Evolutionary conservation across 768 basidiomycete species (phyloP).

Genomic region (Psilocybe sp.): DNA sequence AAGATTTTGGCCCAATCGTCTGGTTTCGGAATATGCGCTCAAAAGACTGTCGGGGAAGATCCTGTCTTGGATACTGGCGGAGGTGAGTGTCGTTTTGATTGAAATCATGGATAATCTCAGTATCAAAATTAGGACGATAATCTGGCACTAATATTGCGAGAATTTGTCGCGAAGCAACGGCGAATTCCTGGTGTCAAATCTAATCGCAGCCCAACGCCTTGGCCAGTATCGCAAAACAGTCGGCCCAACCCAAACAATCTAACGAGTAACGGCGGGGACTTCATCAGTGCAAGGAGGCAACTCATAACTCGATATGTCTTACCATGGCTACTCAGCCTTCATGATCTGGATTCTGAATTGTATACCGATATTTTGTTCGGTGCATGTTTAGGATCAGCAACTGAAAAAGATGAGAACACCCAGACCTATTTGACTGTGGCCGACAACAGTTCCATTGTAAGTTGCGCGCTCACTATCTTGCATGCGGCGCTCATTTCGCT

Average conservation of each 20-base stretch:
- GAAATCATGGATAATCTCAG: neutral
- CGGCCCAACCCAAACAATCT: constrained; percentile 37
- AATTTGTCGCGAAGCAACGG: constrained; percentile 58
- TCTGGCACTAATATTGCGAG: constrained; percentile 63
- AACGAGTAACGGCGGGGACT: constrained; percentile 65
- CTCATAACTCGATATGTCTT: constrained; percentile 55
- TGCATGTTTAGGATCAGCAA: constrained; percentile 46
- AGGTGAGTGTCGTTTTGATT: constrained; percentile 41
- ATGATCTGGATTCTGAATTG: constrained; percentile 51
- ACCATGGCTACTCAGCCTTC: constrained; percentile 70
- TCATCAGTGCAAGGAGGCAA: constrained; percentile 55
- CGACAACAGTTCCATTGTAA: too few species aligned
- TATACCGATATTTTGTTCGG: constrained; percentile 57
- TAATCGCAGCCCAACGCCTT: constrained; percentile 39
- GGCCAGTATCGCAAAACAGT: constrained; percentile 45
- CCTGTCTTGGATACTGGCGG: constrained; percentile 69
- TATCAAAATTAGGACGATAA: constrained; percentile 51
- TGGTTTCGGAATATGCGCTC: constrained; percentile 70
- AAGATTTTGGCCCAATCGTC: constrained; percentile 71
- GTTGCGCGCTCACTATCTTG: too few species aligned
- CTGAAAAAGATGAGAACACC: neutral
- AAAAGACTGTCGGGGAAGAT: constrained; percentile 57
- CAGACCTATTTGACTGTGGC: neutral
- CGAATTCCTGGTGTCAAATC: constrained; percentile 64
- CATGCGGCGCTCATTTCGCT: too few species aligned